Conservation (phyloP, 2,329 filamentous ascomycete species). For the Rachicladosporium sp. region DNA sequence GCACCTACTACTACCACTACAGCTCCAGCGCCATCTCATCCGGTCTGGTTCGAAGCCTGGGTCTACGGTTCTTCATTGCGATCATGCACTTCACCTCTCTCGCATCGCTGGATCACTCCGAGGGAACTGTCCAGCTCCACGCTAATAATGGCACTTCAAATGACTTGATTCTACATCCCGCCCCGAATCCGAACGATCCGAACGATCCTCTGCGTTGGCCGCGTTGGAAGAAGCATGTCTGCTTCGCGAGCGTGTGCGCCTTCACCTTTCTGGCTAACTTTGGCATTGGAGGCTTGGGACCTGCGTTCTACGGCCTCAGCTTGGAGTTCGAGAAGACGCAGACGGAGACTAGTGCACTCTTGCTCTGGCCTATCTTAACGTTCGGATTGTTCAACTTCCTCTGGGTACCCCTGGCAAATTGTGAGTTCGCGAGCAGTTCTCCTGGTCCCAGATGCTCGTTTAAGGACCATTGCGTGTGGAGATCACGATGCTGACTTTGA, state of each 20-base stretch:
- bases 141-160: conserved; percentile 8
- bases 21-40: conserved; percentile 1
- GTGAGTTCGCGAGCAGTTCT: too few species aligned
- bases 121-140: conserved; percentile 28
- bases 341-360: conserved; percentile 31
- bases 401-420: conserved; percentile 37
- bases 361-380: conserved; percentile 33
- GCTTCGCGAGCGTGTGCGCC: conserved; percentile 33
- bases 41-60: conserved; percentile 4
- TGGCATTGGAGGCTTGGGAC: conserved; percentile 32
- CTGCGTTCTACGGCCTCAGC: conserved; percentile 31
- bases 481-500: conserved; percentile 6
- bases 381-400: conserved; percentile 41
- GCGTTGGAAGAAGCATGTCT: conserved; percentile 34
- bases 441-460: too few species aligned
- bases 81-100: conserved; percentile 23
- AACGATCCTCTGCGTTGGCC: conserved; percentile 40
- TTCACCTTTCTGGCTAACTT: conserved; percentile 38
- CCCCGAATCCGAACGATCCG: conserved; percentile 33
- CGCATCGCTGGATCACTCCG: conserved; percentile 25
- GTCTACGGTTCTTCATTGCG: not conserved
- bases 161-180: conserved; percentile 33
- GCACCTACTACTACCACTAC: not conserved
- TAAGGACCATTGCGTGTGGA: too few species aligned
- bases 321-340: conserved; percentile 35